Evolutionary conservation across 441 rosid genomes (phyloP), one percentile per base, ranked within the genome.

Genomic region (Rhodomyrtus psidioides): DNA sequence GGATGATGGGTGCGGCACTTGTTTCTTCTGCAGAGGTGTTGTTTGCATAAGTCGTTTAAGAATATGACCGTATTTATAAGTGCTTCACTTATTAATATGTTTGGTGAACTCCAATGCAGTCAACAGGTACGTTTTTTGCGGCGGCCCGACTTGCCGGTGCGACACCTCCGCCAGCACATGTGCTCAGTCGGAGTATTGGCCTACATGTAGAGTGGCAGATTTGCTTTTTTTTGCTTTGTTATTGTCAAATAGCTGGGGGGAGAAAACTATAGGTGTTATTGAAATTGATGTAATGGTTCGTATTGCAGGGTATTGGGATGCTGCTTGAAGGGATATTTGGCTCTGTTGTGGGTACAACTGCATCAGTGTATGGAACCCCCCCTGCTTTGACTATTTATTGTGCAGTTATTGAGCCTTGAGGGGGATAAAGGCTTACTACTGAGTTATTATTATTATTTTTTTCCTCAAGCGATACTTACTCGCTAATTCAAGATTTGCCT

Each of bases 141-240:
- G 99, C 99, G 70, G 90, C 98, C 55, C 94, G 98, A 86, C 93
- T 97, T 83, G 89, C 99, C 21, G 98, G 99, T 82, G 99, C 99
- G 23, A 97, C 99, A 39, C 92, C 95, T 23, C 99, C 99, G 86
- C 99, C 98, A 21, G 96, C 96, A 57, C 93, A 95, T 90, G 94
- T 96, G 39, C 90, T 97, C 54, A 92, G 92, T 89, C 91, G 99
- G 90, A 95, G 99, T 88, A 91, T 97, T 13, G 99, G 99, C 83
- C 92, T 96, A 34, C 98, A 97, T 94, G 99, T 96, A 55, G 44
- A 82, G 39, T 83, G 34, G 23, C 57, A 24, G 65, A 86, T 85
- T 81, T 19, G 58, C 83, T 60, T 34, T 49, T 26, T n/a, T 27
- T 17, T 79, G 81, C 84, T 46, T 17, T 21, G 28, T 51, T 28